phyloP scores from a whole-genome alignment of 2,329 filamentous ascomycete species.

The Phaeosphaeria sp. region DNA sequence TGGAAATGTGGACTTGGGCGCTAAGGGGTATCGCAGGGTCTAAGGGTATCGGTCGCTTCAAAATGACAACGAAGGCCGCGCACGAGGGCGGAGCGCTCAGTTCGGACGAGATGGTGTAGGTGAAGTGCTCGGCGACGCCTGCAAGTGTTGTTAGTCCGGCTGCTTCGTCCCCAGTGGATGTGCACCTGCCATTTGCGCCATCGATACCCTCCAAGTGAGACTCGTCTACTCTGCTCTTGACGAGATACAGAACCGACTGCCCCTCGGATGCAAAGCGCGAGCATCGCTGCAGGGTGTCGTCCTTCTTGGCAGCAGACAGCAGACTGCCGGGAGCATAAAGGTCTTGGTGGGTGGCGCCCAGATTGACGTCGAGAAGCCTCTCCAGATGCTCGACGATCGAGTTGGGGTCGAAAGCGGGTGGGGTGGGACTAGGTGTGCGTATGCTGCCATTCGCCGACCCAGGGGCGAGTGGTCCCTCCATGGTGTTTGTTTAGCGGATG shows the following conservation, averaged over 20 bases:
- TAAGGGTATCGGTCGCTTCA: slow-evolving; percentile 89
- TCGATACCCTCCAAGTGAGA: slow-evolving; percentile 38
- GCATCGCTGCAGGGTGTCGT: slow-evolving; percentile 86
- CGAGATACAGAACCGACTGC: slow-evolving; percentile 87
- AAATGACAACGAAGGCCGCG: slow-evolving; percentile 82
- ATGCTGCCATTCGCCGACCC: slow-evolving; percentile 49
- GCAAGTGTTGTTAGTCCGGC: slow-evolving; percentile 48
- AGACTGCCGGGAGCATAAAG: slow-evolving; percentile 83
- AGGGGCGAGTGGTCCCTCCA: slow-evolving; percentile 52
- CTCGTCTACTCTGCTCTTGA: slow-evolving; percentile 74
- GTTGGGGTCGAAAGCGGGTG: slow-evolving; percentile 54
- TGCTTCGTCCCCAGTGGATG: slow-evolving; percentile 11
- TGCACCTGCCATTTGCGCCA: slow-evolving; percentile 37
- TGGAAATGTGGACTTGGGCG: slow-evolving; percentile 90
- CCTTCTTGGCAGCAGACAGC: slow-evolving; percentile 72
- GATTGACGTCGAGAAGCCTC: slow-evolving; percentile 55
- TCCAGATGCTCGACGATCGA: slow-evolving; percentile 57
- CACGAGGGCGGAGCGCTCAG: slow-evolving; percentile 81
- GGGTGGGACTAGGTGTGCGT: slow-evolving; percentile 45
- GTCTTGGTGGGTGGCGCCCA: slow-evolving; percentile 69
- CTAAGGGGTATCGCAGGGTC: slow-evolving; percentile 82
- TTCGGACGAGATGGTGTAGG: slow-evolving; percentile 82
- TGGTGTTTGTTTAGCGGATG: slow-evolving; percentile 36
- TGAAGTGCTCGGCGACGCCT: slow-evolving; percentile 59
- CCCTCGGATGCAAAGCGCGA: slow-evolving; percentile 87